Percentiles rank a stretch among this genome's conserved stretches.
phyloP scores from a whole-genome alignment of 2,329 filamentous ascomycete species.

The Xylariomycetidae sp. region DNA sequence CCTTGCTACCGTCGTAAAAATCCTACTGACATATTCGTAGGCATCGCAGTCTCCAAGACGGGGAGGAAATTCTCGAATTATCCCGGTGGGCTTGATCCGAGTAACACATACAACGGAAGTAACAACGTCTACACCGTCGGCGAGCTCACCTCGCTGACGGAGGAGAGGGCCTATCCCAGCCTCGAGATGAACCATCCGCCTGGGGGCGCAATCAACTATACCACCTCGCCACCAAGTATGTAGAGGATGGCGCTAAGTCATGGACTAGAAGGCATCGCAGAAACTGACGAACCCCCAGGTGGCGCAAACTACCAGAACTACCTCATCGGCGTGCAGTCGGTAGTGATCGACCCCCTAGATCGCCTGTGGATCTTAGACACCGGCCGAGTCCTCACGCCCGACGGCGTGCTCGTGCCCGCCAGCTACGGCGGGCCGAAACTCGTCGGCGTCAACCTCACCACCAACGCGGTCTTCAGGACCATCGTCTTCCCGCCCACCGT shows the following conservation, averaged over 20 bases:
- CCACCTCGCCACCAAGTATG: slow-evolving; percentile 35
- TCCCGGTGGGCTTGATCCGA: slow-evolving; percentile 41
- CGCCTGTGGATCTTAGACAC: slow-evolving; percentile 51
- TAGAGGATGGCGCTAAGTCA: neutral
- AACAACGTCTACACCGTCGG: slow-evolving; percentile 39
- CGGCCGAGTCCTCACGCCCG: slow-evolving; percentile 30
- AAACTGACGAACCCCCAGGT: too few species aligned
- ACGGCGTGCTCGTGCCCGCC: slow-evolving; percentile 39
- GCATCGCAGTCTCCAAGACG: slow-evolving; percentile 45
- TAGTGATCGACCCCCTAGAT: slow-evolving; percentile 45
- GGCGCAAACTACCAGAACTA: slow-evolving; percentile 43
- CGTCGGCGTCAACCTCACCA: slow-evolving; percentile 40
- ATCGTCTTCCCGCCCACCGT: slow-evolving; percentile 43
- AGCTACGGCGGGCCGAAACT: slow-evolving; percentile 46
- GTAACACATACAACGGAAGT: slow-evolving; percentile 35
- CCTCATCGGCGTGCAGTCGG: slow-evolving; percentile 46
- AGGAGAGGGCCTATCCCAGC: slow-evolving; percentile 19
- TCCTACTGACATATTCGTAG: slow-evolving; percentile 6
- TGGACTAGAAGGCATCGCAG: slow-evolving; percentile 1
- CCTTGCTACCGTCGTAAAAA: too few species aligned
- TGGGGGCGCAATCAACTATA: slow-evolving; percentile 44
- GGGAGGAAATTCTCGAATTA: slow-evolving; percentile 50
- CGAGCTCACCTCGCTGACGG: slow-evolving; percentile 18
- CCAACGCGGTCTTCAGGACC: slow-evolving; percentile 41
- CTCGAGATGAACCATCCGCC: slow-evolving; percentile 39